Evolutionary conservation across 768 basidiomycete species (phyloP), one percentile per base, ranked within the genome.

Genomic region (Tremella mesenterica): DNA sequence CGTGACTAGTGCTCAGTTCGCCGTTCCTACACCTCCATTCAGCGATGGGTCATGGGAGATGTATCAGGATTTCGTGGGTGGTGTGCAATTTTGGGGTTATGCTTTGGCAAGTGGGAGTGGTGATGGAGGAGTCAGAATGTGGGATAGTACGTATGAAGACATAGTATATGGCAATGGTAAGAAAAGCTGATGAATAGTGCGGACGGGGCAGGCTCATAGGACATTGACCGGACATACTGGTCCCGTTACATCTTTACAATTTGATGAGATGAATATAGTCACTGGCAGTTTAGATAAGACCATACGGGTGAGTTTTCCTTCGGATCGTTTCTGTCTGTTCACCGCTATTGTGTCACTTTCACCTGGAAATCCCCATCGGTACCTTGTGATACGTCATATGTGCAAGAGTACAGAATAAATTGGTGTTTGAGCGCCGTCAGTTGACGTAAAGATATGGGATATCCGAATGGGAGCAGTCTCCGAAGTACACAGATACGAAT

Each of bases 51-150:
- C 81, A 54, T 88, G 86, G 84, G 90, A 93, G 56, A 83, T 88
- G 81, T 95, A 93, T 71, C 83, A 91, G 71, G 92, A 99, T 73
- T 97, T 93, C 69, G 90, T 99, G 7, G 95, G 95, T 2, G 89
- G 86, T 3, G 85, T 97, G 38, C 95, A 97, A 71, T 96, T 96
- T 71, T 97, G 95, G 93, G 92, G 91, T 3, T 93, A 95, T 70
- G 95, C 90, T 1, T 80, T 99, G 30, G 90, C 96, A 4, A 95
- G 90, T 61, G 95, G 92, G 1, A 95, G 90, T 63, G 92, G 90
- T 0, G 95, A 99, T 71, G 91, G 93, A 31, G 93, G 86, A 2
- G 92, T 97, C 27, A 76, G 95, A 59, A 96, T 99, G 92, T 99
- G 95, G 95, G 95, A 99, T 69, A 96, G 91, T 93, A 69, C 80